These are phyloP conservation scores for Backusella liffmaniae DNA, from an alignment of 192 early-diverging fungal genomes.

Conservation along the genomic window DNA sequence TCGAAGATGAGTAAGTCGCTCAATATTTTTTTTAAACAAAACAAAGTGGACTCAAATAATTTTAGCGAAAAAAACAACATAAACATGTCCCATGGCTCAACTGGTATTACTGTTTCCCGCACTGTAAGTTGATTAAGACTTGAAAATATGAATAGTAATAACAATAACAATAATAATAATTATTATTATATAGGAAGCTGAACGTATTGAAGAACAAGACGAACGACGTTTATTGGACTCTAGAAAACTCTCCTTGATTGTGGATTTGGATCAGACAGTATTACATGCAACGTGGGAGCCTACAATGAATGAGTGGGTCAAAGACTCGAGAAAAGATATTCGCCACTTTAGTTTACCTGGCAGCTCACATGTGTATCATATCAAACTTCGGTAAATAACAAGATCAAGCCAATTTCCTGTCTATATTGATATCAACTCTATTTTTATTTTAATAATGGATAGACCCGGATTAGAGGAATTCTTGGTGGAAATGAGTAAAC, in stretches of 20 bases:
- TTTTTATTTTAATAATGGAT: background rate
- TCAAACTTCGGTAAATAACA: constrained; percentile 74
- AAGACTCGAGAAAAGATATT: constrained; percentile 61
- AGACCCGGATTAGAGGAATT: constrained; percentile 85
- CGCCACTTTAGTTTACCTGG: constrained; percentile 74
- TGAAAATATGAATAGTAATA: background rate
- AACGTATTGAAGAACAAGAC: constrained; percentile 66
- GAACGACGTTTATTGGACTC: constrained; percentile 58
- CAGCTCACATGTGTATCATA: constrained; percentile 66
- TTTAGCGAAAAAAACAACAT: constrained; percentile 61
- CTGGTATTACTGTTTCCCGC: constrained; percentile 67
- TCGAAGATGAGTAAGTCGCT: constrained; percentile 45
- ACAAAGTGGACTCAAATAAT: too few relatives aligned
- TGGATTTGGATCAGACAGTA: constrained; percentile 98
- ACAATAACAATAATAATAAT: background rate
- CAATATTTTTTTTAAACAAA: background rate
- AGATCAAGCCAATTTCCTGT: too few relatives aligned
- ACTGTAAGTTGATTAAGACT: constrained; percentile 32
- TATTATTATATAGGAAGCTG: constrained; percentile 54
- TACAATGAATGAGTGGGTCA: constrained; percentile 74
- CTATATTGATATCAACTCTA: background rate
- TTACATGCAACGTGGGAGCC: constrained; percentile 89
- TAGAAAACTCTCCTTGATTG: constrained; percentile 81
- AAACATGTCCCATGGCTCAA: constrained; percentile 72
- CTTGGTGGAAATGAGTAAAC: constrained; percentile 56